phyloP scores from a whole-genome alignment of 768 basidiomycete species.

The Paxillus involutus region DNA sequence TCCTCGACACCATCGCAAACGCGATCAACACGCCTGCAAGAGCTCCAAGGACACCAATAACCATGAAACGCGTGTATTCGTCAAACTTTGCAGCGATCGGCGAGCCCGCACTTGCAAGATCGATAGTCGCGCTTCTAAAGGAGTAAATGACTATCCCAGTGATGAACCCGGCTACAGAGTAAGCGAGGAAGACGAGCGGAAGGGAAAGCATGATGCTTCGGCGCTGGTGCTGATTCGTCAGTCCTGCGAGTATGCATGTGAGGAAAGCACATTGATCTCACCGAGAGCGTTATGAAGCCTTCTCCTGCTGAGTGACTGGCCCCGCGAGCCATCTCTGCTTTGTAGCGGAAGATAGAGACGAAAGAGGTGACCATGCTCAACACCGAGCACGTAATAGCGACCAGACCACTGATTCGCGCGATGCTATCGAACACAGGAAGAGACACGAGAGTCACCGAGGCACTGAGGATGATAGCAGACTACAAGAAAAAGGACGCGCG shows the following conservation, averaged over 20 bases:
- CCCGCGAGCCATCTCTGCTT: conserved; percentile 59
- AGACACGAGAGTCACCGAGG: conserved; percentile 79
- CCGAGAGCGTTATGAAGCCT: conserved; percentile 56
- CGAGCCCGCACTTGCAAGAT: conserved; percentile 32
- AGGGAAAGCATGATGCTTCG: conserved; percentile 64
- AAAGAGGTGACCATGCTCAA: no score
- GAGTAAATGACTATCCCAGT: conserved; percentile 66
- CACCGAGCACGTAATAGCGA: no score
- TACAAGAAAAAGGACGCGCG: conserved; percentile 32
- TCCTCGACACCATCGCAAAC: conserved; percentile 37
- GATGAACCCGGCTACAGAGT: conserved; percentile 68
- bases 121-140: conserved; percentile 50
- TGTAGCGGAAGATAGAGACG: conserved; percentile 68
- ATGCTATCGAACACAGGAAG: conserved; percentile 70
- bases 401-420: conserved; percentile 62
- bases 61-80: conserved; percentile 62
- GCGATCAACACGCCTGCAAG: conserved; percentile 61
- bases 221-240: conserved; percentile 31
- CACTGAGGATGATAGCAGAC: conserved; percentile 81
- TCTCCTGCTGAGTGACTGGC: conserved; percentile 46
- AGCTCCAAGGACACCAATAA: conserved; percentile 63
- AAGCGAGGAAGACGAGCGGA: conserved; percentile 72
- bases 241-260: not conserved
- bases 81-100: conserved; percentile 46
- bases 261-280: conserved; percentile 23